These are phyloP conservation scores for Paradendryphiella salina DNA, from an alignment of 2,329 filamentous ascomycete genomes.

Conservation along the genomic window DNA sequence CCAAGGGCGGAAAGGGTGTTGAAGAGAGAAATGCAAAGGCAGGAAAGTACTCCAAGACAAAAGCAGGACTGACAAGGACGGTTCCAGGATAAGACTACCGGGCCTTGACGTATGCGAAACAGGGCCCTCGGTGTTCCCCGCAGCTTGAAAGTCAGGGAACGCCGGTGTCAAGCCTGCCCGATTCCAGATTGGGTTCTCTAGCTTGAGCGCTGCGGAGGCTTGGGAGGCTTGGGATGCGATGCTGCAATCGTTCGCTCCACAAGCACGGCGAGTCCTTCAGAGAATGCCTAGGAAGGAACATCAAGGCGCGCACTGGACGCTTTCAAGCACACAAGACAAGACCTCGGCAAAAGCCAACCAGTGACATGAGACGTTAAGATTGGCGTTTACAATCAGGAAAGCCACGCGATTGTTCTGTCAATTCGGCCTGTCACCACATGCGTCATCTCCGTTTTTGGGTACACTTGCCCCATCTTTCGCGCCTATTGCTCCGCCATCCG, in stretches of 20 bases:
- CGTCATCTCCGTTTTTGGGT: slow-evolving; percentile 12
- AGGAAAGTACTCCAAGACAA: not conserved
- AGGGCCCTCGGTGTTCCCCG: not conserved
- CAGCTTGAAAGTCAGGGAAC: slow-evolving; percentile 1
- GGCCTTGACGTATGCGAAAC: slow-evolving; percentile 2
- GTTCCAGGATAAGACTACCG: not conserved
- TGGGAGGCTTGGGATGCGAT: slow-evolving; percentile 4
- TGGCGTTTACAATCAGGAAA: not conserved
- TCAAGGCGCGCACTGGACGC: not conserved
- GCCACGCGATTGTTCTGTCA: slow-evolving; percentile 4
- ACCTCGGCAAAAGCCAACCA: not conserved
- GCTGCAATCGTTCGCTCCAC: slow-evolving; percentile 13
- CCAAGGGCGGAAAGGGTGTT: not conserved
- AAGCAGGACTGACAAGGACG: not conserved
- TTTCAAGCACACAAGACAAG: slow-evolving; percentile 7
- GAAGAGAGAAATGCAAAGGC: not conserved
- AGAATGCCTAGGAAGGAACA: not conserved
- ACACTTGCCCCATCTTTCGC: not conserved
- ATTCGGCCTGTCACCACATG: not conserved
- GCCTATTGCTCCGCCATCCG: not conserved
- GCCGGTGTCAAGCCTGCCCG: slow-evolving; percentile 3
- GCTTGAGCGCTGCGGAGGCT: slow-evolving; percentile 1
- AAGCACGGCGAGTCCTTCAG: not conserved
- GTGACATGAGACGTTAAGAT: not conserved
- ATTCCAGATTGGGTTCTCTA: slow-evolving; percentile 2